A percentile compares a stretch with the other conserved stretches of the same genome.
Evolutionary conservation across 768 basidiomycete species (phyloP).

Genomic region (Lactarius quietus): DNA sequence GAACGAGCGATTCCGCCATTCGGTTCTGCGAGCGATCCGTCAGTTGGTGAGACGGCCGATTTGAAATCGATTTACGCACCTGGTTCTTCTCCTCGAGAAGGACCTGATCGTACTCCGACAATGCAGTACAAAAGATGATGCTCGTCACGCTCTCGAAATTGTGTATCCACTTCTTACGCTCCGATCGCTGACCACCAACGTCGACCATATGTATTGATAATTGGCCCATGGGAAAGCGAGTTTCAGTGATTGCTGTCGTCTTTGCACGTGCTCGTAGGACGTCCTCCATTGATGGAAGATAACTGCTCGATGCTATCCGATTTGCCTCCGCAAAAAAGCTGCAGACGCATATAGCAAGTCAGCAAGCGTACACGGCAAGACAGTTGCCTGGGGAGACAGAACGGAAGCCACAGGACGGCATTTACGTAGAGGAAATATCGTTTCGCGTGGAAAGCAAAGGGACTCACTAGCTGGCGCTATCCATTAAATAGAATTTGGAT

Average conservation of each 20-base stretch:
- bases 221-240: conserved; percentile 65
- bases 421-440: neutral
- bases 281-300: conserved; percentile 82
- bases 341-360: neutral
- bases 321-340: conserved; percentile 85
- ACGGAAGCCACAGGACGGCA: neutral
- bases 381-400: neutral
- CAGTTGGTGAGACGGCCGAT: neutral
- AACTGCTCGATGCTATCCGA: conserved; percentile 77
- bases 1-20: conserved; percentile 70
- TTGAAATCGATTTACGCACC: conserved; percentile 36
- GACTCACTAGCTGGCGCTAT: conserved; percentile 84
- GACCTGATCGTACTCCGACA: conserved; percentile 76
- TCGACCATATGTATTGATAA: conserved; percentile 67
- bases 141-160: conserved; percentile 76
- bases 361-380: neutral
- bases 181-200: conserved; percentile 63
- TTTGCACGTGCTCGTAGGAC: conserved; percentile 86
- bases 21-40: conserved; percentile 49
- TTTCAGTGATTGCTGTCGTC: conserved; percentile 89
- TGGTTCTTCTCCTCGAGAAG: conserved; percentile 64
- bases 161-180: conserved; percentile 59
- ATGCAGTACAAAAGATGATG: conserved; percentile 72
- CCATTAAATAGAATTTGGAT: conserved; percentile 90
- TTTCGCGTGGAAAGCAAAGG: neutral